These are phyloP conservation scores for Panicum virgatum DNA, from an alignment of 202 grass and related monocot genomes.

Conservation along the genomic window DNA sequence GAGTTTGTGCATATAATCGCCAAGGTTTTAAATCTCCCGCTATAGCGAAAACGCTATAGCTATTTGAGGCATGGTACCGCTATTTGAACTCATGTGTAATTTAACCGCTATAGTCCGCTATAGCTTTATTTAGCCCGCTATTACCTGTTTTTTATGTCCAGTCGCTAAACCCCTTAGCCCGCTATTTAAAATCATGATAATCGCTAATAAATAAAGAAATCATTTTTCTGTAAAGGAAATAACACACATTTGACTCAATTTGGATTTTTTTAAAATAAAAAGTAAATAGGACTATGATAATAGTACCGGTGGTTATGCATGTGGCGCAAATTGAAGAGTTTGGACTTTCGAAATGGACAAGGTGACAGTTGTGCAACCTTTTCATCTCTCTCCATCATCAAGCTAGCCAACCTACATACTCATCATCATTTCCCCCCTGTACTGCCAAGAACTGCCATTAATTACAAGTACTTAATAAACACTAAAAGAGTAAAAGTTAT, in stretches of 20 bases:
- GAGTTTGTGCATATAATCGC: too few relatives aligned
- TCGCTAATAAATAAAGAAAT: background rate
- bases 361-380: slow-evolving; percentile 10
- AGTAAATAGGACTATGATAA: background rate
- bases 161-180: too few relatives aligned
- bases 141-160: too few relatives aligned
- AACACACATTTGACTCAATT: background rate
- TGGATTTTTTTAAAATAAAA: background rate
- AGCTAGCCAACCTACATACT: background rate
- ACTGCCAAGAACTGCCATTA: background rate
- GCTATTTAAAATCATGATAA: too few relatives aligned
- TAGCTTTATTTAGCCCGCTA: too few relatives aligned
- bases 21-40: too few relatives aligned
- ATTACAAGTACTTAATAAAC: background rate
- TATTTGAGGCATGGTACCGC: too few relatives aligned
- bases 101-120: too few relatives aligned
- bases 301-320: slow-evolving; percentile 33
- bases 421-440: background rate
- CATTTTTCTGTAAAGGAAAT: background rate
- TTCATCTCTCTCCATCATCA: slow-evolving; percentile 2
- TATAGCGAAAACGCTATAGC: too few relatives aligned
- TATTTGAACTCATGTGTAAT: too few relatives aligned
- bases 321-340: slow-evolving; percentile 32
- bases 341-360: slow-evolving; percentile 31
- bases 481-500: background rate